These are phyloP conservation scores for Lentinula edodes DNA, from an alignment of 768 basidiomycete species.

Conservation along the genomic window DNA sequence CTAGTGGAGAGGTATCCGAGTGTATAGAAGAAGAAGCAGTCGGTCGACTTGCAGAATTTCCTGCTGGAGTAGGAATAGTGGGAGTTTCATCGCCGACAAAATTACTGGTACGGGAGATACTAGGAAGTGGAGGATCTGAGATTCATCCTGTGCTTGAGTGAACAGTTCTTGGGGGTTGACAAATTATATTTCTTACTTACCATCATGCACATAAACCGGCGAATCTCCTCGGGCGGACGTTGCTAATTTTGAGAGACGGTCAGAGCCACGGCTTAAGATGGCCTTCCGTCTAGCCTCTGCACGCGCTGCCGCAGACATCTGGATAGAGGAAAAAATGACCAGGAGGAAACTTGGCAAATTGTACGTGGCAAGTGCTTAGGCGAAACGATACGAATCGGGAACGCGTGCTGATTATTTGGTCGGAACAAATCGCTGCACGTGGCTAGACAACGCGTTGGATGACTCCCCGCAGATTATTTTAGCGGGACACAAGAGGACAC, in stretches of 20 bases:
- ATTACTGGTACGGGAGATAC: slow-evolving; percentile 21
- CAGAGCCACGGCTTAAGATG: slow-evolving; percentile 63
- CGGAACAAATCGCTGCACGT: neutral
- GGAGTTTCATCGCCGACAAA: slow-evolving; percentile 41
- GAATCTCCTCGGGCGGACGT: slow-evolving; percentile 66
- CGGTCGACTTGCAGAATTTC: neutral
- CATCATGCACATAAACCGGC: slow-evolving; percentile 46
- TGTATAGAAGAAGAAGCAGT: slow-evolving; percentile 22
- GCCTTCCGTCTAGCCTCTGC: slow-evolving; percentile 77
- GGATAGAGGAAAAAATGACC: neutral
- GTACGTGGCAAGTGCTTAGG: neutral
- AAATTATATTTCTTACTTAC: slow-evolving; percentile 21
- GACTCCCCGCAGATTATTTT: too few relatives aligned
- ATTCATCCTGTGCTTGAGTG: neutral
- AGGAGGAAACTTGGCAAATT: neutral
- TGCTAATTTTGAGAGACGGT: slow-evolving; percentile 76
- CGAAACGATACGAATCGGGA: neutral
- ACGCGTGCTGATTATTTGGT: too few relatives aligned
- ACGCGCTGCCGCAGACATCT: slow-evolving; percentile 53
- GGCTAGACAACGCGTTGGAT: neutral
- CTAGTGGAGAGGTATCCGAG: slow-evolving; percentile 10
- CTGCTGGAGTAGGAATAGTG: slow-evolving; percentile 29
- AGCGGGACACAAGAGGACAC: too few relatives aligned
- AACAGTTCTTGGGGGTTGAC: slow-evolving; percentile 4
- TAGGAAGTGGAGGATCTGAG: slow-evolving; percentile 36